Base-by-base conservation (phyloP, 2,329 filamentous ascomycete species). In the Amylocarpus encephaloides region DNA sequence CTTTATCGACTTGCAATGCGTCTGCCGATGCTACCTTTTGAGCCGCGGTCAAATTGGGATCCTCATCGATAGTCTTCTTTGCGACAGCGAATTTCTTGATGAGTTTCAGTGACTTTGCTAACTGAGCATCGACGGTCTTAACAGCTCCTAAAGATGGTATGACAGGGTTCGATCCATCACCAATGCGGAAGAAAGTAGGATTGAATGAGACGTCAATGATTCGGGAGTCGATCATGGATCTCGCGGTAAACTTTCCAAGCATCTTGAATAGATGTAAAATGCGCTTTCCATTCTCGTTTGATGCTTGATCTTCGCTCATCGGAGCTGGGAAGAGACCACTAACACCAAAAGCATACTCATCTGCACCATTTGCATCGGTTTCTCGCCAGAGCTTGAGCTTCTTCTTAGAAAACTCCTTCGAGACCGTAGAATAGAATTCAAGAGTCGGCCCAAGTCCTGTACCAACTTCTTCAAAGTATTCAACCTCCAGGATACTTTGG, bases 151-250 rank as follows among this genome's bases (percentile, higher is more conserved):
- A 76, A 0, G 91, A 95, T 11, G 91, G 90, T 18, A 83, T 83
- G 3, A 95, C 83, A 0, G 80, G 72, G 13, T 73, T 73, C 12
- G 73, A 62, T 44, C 63, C 77, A 60, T 94, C 87, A 13, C 88
- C 88, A 57, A 96, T 87, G 51, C 92, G 88, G 82, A 98, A 98
- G 73, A 98, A 96, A 5, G 90, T 95, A 1, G 93, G 88, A 65
- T 96, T 98, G 71, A 98, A 93, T 49, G 92, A 93, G 58, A 98
- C 83, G 63, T 98, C 93, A 59, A 98, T 96, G 66, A 98, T 97
- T 48, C 93, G 82, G 1, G 92, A 96, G 67, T 98, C 93, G 47
- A 98, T 85, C 93, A 98, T 97, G 0, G 93, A 96, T 45, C 93
- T 83, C 29, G 94, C 93, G 43, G 97, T 91, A 67, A 98, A 98